Percentiles rank a stretch among this genome's conserved stretches.
Conservation (phyloP, 1,139 yeast genomes). For the Lodderomyces elongisporus region DNA sequence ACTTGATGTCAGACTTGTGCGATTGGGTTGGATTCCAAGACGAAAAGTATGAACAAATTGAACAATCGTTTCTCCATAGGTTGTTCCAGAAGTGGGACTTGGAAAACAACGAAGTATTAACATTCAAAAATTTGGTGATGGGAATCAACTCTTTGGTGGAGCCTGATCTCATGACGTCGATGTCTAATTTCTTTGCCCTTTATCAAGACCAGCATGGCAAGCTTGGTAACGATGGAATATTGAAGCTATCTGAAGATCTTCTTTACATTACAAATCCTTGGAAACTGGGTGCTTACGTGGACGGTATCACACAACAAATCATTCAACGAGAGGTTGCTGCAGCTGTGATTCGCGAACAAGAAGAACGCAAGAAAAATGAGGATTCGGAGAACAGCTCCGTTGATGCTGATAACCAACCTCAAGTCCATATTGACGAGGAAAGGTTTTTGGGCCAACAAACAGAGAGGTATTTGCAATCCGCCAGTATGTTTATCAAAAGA, state of each 20-base stretch:
- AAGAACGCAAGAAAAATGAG: slow-evolving; percentile 38
- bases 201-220: slow-evolving; percentile 65
- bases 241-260: slow-evolving; percentile 82
- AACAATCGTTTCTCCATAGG: slow-evolving; percentile 47
- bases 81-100: slow-evolving; percentile 71
- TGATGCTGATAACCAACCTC: slow-evolving; percentile 26
- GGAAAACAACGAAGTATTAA: slow-evolving; percentile 48
- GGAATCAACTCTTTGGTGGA: slow-evolving; percentile 72
- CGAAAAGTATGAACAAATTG: slow-evolving; percentile 19
- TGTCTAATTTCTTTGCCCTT: slow-evolving; percentile 73
- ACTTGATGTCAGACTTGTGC: slow-evolving; percentile 74
- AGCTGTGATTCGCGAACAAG: too few species aligned
- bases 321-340: slow-evolving; percentile 60
- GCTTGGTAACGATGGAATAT: slow-evolving; percentile 72
- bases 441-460: slow-evolving; percentile 65
- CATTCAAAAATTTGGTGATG: slow-evolving; percentile 62
- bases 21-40: slow-evolving; percentile 55
- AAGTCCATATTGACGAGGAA: slow-evolving; percentile 57
- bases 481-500: slow-evolving; percentile 79
- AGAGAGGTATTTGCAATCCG: slow-evolving; percentile 80
- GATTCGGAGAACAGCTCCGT: slow-evolving; percentile 21
- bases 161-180: slow-evolving; percentile 70
- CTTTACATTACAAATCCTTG: slow-evolving; percentile 79
- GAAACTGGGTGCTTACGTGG: slow-evolving; percentile 63
- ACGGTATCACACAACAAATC: slow-evolving; percentile 52